phyloP scores from a whole-genome alignment of 1,284 basidiomycete species.

The Moniliella sp. region DNA sequence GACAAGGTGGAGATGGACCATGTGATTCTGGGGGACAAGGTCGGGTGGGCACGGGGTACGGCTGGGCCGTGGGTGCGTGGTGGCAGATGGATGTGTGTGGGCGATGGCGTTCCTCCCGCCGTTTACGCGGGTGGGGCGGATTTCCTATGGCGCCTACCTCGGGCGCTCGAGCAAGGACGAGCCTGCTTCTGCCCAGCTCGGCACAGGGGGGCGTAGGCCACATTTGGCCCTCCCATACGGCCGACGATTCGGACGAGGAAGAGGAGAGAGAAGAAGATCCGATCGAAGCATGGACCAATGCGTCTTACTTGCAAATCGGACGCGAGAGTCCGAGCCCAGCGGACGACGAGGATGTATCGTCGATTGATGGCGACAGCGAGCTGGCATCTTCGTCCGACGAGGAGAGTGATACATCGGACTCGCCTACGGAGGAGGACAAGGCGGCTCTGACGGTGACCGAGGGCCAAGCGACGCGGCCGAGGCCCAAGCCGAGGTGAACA shows the following conservation, averaged over 20 bases:
- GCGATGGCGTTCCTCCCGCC: slow-evolving; percentile 43
- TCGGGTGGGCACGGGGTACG: slow-evolving; percentile 46
- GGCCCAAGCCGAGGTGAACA: slow-evolving; percentile 9
- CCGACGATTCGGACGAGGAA: slow-evolving; percentile 3
- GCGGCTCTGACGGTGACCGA: slow-evolving; percentile 9
- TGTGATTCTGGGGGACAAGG: slow-evolving; percentile 50
- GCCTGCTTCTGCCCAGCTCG: slow-evolving; percentile 5
- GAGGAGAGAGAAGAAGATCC: slow-evolving; percentile 1
- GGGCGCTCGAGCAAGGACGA: slow-evolving; percentile 3
- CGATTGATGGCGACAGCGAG: background rate
- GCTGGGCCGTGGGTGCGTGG: slow-evolving; percentile 23
- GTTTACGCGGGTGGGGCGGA: slow-evolving; percentile 50
- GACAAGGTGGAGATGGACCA: slow-evolving; percentile 45
- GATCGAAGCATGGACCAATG: background rate
- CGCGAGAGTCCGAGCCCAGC: background rate
- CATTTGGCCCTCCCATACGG: slow-evolving; percentile 21
- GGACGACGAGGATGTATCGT: background rate
- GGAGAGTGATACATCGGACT: background rate
- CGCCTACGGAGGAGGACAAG: slow-evolving; percentile 1
- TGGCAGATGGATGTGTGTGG: slow-evolving; percentile 8
- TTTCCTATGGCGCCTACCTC: slow-evolving; percentile 7
- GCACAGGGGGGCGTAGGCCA: slow-evolving; percentile 9
- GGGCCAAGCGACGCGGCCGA: slow-evolving; percentile 9
- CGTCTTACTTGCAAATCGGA: background rate
- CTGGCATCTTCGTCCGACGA: slow-evolving; percentile 1